Evolutionary conservation across 306 rosid genomes (phyloP).

Genomic region (Dalbergia oliveri): DNA sequence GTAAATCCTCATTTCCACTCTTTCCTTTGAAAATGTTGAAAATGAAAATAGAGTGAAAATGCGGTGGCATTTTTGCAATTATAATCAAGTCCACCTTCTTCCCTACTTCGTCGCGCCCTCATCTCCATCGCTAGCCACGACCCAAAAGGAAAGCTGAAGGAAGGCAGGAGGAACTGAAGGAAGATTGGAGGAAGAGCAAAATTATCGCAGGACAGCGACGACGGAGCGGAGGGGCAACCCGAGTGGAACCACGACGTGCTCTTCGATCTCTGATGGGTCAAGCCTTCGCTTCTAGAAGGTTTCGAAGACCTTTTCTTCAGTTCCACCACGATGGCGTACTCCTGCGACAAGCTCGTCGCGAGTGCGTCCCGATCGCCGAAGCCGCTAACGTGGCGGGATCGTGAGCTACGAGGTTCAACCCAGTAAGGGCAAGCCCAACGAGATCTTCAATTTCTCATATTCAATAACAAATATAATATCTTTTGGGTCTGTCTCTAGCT

Average conservation of each 20-base stretch:
- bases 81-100: too few species aligned
- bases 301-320: conserved; percentile 41
- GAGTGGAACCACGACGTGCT: conserved; percentile 57
- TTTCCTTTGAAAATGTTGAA: too few species aligned
- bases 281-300: conserved; percentile 12
- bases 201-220: conserved; percentile 44
- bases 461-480: too few species aligned
- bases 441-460: conserved; percentile 57
- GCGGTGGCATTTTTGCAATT: too few species aligned
- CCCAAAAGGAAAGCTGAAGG: conserved; percentile 25
- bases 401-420: conserved; percentile 60
- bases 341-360: conserved; percentile 56
- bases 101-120: conserved; percentile 28
- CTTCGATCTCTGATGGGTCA: conserved; percentile 44
- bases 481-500: too few species aligned
- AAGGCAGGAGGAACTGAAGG: too few species aligned
- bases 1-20: too few species aligned
- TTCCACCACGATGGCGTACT: conserved; percentile 59
- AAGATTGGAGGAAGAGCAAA: not conserved
- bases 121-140: conserved; percentile 52
- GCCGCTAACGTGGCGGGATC: conserved; percentile 33
- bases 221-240: conserved; percentile 33
- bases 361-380: not conserved
- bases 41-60: too few species aligned
- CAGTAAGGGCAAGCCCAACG: conserved; percentile 54